These are phyloP conservation scores for Colletotrichum cuscutae DNA, from an alignment of 2,329 filamentous ascomycete species.

Conservation along the genomic window DNA sequence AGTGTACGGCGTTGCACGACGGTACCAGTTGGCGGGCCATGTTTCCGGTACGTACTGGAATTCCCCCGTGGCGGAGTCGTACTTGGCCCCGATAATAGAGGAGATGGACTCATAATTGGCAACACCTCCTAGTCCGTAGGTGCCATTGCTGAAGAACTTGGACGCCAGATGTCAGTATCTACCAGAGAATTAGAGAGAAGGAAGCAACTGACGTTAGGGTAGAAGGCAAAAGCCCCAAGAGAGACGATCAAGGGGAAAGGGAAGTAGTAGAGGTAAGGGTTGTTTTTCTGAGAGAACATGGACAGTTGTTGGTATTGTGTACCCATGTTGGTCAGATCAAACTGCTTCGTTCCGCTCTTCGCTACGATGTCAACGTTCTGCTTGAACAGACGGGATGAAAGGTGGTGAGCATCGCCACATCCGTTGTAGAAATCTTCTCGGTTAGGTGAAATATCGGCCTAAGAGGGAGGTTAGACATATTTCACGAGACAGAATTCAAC, in stretches of 20 bases:
- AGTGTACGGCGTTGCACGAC: slow-evolving; percentile 23
- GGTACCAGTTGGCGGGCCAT: slow-evolving; percentile 30
- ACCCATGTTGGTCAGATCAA: slow-evolving; percentile 24
- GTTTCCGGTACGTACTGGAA: slow-evolving; percentile 31
- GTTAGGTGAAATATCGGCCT: slow-evolving; percentile 27
- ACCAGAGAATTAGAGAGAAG: too few species aligned
- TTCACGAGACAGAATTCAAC: neutral
- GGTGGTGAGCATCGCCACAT: slow-evolving; percentile 25
- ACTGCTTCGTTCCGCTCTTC: slow-evolving; percentile 16
- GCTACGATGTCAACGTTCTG: slow-evolving; percentile 30
- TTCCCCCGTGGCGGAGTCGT: slow-evolving; percentile 18
- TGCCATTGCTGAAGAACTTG: slow-evolving; percentile 28
- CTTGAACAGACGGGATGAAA: slow-evolving; percentile 28
- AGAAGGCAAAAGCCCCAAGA: slow-evolving; percentile 19
- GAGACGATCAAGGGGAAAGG: slow-evolving; percentile 26
- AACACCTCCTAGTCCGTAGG: slow-evolving; percentile 20
- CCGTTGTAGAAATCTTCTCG: slow-evolving; percentile 29
- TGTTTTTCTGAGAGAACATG: slow-evolving; percentile 27
- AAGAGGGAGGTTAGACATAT: neutral
- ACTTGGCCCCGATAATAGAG: slow-evolving; percentile 24
- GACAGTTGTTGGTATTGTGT: slow-evolving; percentile 25
- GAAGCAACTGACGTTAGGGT: slow-evolving; percentile 7
- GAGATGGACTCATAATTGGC: slow-evolving; percentile 31
- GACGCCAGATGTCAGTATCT: neutral
- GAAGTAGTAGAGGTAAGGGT: slow-evolving; percentile 30